Base-by-base conservation (phyloP, 306 rosid species). In the Glycine latifolia region DNA sequence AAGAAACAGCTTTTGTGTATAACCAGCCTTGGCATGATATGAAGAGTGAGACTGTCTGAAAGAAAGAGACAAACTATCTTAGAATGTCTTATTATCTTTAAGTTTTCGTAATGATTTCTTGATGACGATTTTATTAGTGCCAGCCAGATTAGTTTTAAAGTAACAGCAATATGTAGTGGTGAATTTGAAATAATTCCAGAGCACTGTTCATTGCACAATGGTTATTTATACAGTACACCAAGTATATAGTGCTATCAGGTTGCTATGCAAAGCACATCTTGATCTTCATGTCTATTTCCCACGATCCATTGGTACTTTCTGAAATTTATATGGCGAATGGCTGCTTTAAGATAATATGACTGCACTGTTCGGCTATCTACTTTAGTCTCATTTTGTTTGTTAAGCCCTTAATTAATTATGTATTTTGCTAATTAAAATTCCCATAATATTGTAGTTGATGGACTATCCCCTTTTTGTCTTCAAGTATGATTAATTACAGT, bases 391-490 rank as follows among this genome's bases (percentile, higher is more conserved):
- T 62, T 44, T 54, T 26, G 44, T 37, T 39, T 67, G 8, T 12
- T n/a, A 8, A 44, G 20, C 37, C 67, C 31, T 5, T 41, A 41
- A 41, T 48, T 60, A 60, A 16, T 67, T 8, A 15, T 55, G 61
- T 55, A 15, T n/a, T 2, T 5, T 53, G 71, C 37, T 53, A 61
- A 47, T 31, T 26, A 43, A 41, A 20, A 48, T 68, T 75, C 35
- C 65, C 71, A 31, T 53, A n/a, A 58, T 67, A 66, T 75, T 4
- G n/a, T 67, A 47, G 74, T 47, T 56, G 16, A 15, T 68, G 52
- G 77, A 68, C 33, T 46, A 31, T 56, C 8, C 55, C 76, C 74
- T 62, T 47, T 77, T 77, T n/a, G 47, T 71, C 15, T 71, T 47
- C 20, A 43, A 12, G 59, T 44, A 53, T 62, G 62, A 44, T 48